Conservation (phyloP, 139 green algal genomes). For the Pseudopediastrum boryanum region DNA sequence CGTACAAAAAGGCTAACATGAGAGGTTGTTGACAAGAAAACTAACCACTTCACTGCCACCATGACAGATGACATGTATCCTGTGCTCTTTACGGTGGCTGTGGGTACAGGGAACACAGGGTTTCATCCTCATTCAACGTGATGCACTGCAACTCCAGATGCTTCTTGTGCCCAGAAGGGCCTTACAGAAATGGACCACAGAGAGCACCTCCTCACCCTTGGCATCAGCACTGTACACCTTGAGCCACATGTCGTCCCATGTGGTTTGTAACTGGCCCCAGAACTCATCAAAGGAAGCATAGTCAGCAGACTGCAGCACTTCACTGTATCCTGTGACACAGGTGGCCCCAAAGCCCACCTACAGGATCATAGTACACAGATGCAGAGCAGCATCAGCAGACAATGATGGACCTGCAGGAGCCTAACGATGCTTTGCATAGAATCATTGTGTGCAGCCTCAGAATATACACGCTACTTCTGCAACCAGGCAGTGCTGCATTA, state of each 20-base stretch:
- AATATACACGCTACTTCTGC: too few relatives aligned
- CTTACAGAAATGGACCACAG: neutral
- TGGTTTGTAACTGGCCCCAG: conserved; percentile 50
- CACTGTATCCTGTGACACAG: conserved; percentile 50
- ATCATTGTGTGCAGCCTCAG: too few relatives aligned
- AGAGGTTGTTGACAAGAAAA: too few relatives aligned
- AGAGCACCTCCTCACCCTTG: conserved; percentile 1
- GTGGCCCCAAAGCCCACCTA: conserved; percentile 45
- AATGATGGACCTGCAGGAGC: neutral
- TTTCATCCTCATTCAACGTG: neutral
- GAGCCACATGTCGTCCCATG: conserved; percentile 70
- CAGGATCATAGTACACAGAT: too few relatives aligned
- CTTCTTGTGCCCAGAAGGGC: too few relatives aligned
- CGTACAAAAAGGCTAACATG: too few relatives aligned
- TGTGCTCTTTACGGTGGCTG: neutral
- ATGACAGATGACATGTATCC: neutral
- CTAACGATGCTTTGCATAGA: too few relatives aligned
- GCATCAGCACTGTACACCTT: conserved; percentile 45
- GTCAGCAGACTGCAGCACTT: conserved; percentile 50
- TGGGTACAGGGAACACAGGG: neutral
- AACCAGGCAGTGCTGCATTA: too few relatives aligned
- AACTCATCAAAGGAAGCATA: conserved; percentile 71
- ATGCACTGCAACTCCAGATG: too few relatives aligned
- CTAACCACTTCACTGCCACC: neutral
- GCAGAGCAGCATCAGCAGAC: too few relatives aligned